phyloP scores from a whole-genome alignment of 1,284 basidiomycete species.

The Apiotrichum akiyoshidainum region DNA sequence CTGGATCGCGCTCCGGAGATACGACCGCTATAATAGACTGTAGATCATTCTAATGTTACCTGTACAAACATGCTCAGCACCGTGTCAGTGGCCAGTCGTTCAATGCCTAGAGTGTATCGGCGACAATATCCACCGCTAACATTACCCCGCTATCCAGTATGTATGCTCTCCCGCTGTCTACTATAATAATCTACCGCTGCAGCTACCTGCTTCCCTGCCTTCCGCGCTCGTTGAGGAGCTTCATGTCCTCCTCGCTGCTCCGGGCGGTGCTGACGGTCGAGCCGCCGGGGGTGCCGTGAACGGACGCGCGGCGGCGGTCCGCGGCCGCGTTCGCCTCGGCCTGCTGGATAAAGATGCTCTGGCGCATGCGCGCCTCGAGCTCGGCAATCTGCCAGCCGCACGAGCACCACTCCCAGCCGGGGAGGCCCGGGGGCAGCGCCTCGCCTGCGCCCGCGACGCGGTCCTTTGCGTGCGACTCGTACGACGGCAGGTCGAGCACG shows the following conservation, averaged over 20 bases:
- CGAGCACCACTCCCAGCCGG: slow-evolving; percentile 26
- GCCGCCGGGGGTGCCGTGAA: background rate
- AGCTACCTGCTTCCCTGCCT: background rate
- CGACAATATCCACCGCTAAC: too few relatives aligned
- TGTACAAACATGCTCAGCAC: too few relatives aligned
- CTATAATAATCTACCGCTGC: background rate
- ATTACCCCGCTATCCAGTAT: too few relatives aligned
- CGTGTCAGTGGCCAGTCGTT: too few relatives aligned
- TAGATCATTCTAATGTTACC: too few relatives aligned
- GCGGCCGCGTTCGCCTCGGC: too few relatives aligned
- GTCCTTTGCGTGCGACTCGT: slow-evolving; percentile 11
- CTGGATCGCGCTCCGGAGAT: too few relatives aligned
- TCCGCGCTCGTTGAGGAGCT: background rate
- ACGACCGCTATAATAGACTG: too few relatives aligned
- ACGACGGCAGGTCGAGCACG: slow-evolving; percentile 16
- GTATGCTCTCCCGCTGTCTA: too few relatives aligned
- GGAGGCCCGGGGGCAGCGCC: background rate
- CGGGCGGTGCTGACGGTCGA: background rate
- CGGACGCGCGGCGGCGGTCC: too few relatives aligned
- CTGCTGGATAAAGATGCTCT: background rate
- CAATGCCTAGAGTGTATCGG: too few relatives aligned
- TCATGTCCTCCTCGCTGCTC: background rate
- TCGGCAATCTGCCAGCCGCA: slow-evolving; percentile 33
- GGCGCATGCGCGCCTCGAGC: slow-evolving; percentile 29
- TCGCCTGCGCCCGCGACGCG: slow-evolving; percentile 5